Evolutionary conservation across 2,329 filamentous ascomycete species (phyloP), one percentile per base, ranked within the genome.

Genomic region (Cryphonectria nitschkei): DNA sequence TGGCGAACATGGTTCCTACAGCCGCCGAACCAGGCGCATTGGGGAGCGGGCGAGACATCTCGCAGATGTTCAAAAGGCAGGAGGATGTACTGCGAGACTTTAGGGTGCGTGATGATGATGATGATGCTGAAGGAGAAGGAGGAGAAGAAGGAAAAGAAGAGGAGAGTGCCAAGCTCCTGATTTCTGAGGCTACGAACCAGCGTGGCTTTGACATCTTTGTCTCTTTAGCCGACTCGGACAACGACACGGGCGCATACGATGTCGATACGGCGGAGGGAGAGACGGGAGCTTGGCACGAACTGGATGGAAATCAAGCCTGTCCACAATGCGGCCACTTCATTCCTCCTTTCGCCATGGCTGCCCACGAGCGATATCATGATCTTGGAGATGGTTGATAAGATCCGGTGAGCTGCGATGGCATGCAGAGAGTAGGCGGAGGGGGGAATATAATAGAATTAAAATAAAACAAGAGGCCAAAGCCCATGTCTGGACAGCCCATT

Each of bases 41-140:
- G 13, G 87, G 86, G 41, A 84, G 82, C n/a, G 93, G 93, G 0
- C 86, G 92, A 74, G 90, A 97, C 76, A 97, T 98, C 74, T 87
- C 87, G 0, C 87, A 84, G 76, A 97, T 98, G 94, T 97, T 98
- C 78, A 89, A 84, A 76, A 86, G 85, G 68, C 94, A 97, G 78
- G 90, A 93, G 65, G 86, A 89, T 61, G 86, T 89, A 41, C 81
- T 94, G 68, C 89, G 86, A 72, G 89, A 92, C 65, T 95, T 91
- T 83, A 89, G 82, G 66, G 84, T 90, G 1, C 84, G 86, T 63
- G 86, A 86, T 73, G 43, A 77, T 6, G 73, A 74, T 11, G 61
- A 46, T 19, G 14, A 86, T 62, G 86, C 26, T 26, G 26, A 26
- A 26, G 26, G 26, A 26, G 26, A 86, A 73, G 41, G 2, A 11